These are phyloP conservation scores for Senecio squalidus DNA, from an alignment of 140 eudicot genomes.

Conservation along the genomic window DNA sequence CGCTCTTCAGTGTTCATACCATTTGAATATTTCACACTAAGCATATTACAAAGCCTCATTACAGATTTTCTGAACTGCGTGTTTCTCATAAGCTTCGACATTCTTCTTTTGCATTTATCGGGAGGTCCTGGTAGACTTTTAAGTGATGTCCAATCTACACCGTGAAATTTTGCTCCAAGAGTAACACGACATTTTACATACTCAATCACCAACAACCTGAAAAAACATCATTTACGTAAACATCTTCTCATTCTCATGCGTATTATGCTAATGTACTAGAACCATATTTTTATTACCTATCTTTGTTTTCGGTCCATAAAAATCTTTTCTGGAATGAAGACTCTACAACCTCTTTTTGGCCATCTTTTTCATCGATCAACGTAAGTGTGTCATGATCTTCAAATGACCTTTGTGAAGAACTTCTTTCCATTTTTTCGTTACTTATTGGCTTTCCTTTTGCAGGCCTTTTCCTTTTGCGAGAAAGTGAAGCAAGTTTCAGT, in stretches of 20 bases:
- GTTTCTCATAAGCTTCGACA: constrained; percentile 50
- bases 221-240: constrained; percentile 12
- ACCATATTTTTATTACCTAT: constrained; percentile 50
- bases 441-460: constrained; percentile 24
- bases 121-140: constrained; percentile 71
- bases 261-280: too few relatives aligned
- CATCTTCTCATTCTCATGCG: background rate
- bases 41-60: constrained; percentile 66
- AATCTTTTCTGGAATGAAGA: constrained; percentile 51
- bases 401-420: constrained; percentile 9
- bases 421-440: constrained; percentile 27
- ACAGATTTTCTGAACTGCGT: constrained; percentile 53
- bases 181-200: constrained; percentile 70
- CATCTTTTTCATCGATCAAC: constrained; percentile 27
- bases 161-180: constrained; percentile 69
- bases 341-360: constrained; percentile 31
- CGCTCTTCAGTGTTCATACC: constrained; percentile 22
- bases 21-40: constrained; percentile 50
- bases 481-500: too few relatives aligned
- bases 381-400: constrained; percentile 24
- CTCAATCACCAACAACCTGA: constrained; percentile 71
- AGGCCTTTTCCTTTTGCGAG: constrained; percentile 44
- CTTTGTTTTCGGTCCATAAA: constrained; percentile 73
- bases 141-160: constrained; percentile 65
- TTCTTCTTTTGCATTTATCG: constrained; percentile 69